Evolutionary conservation across 352 stramenopile genomes (phyloP), one percentile per base, ranked within the genome.

Genomic region (Elongisporangium undulatum): DNA sequence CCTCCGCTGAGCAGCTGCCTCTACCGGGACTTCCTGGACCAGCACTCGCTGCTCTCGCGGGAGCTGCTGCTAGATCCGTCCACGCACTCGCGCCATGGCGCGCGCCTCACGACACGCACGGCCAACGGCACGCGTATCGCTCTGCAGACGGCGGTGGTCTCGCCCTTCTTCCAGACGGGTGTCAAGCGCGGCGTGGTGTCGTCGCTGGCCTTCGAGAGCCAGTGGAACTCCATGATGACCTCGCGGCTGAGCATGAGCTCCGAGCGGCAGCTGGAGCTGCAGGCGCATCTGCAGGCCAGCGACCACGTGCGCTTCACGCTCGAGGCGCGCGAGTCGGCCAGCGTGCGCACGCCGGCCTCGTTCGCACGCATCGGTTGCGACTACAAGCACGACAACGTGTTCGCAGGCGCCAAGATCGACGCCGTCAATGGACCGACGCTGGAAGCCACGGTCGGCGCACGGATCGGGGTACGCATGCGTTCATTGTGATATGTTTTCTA

Each of bases 351-450:
- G 57, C 79, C 81, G 4, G 71, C 71, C 24, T 90, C 78, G 20
- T 90, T 90, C 62, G 83, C 83, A 22, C 80, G 75, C 22, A 86
- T 92, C 48, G 83, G 83, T 23, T 85, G 73, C 53, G 79, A 90
- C 58, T 89, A 88, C 61, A 78, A 72, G 52, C 71, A 79, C 38
- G 39, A 26, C 1, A 52, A 53, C 20, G 19, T 77, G 0, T 90
- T 90, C 57, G 79, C 71, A 15, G 83, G 79, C 20, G 74, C 74
- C 23, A 89, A 89, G 59, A 89, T 92, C 53, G 83, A 92, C 57
- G 80, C 80, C 12, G 83, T 92, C 0, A 92, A 92, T 68, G 83
- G 83, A 5, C 83, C 83, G 16, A 92, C 83, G 45, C 61, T 92
- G 24, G 68, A 90, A 53, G 79, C 71, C 4, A 89, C 80, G 21